phyloP scores from a whole-genome alignment of 2,329 filamentous ascomycete genomes.

The Talaromyces piceae region DNA sequence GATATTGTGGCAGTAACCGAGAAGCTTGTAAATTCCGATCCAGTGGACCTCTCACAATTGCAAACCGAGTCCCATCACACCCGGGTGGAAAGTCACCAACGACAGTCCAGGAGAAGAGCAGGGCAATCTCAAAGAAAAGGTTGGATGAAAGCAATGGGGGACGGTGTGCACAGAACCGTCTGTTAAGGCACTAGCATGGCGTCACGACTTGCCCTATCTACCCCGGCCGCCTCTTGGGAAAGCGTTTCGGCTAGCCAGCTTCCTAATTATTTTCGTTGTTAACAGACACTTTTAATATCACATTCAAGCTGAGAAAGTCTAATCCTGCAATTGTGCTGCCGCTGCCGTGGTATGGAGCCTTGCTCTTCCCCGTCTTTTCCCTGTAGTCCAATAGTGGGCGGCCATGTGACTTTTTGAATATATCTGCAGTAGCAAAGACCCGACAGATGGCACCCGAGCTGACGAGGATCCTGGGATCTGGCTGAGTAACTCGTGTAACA shows the following conservation, averaged over 20 bases:
- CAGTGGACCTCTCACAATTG: conserved; percentile 45
- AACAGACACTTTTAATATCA: background rate
- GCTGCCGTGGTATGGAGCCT: background rate
- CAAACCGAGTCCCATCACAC: conserved; percentile 28
- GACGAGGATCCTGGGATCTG: background rate
- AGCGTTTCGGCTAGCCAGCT: background rate
- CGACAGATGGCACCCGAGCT: background rate
- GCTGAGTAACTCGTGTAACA: background rate
- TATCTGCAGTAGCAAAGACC: background rate
- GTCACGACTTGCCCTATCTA: background rate
- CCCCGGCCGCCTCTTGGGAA: background rate
- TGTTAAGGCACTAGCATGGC: conserved; percentile 12
- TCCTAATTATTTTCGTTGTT: background rate
- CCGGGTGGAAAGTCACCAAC: conserved; percentile 37
- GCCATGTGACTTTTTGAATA: background rate
- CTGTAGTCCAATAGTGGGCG: background rate
- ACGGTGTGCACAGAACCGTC: conserved; percentile 15
- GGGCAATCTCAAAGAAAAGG: background rate
- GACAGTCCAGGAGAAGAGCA: conserved; percentile 2
- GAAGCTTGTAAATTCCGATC: conserved; percentile 48
- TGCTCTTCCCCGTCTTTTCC: background rate
- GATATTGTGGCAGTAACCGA: conserved; percentile 57
- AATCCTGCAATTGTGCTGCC: background rate
- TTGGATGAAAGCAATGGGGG: conserved; percentile 9
- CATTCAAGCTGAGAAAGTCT: background rate